Base-by-base conservation (phyloP, 2,329 filamentous ascomycete species). In the Madurella fahalii region DNA sequence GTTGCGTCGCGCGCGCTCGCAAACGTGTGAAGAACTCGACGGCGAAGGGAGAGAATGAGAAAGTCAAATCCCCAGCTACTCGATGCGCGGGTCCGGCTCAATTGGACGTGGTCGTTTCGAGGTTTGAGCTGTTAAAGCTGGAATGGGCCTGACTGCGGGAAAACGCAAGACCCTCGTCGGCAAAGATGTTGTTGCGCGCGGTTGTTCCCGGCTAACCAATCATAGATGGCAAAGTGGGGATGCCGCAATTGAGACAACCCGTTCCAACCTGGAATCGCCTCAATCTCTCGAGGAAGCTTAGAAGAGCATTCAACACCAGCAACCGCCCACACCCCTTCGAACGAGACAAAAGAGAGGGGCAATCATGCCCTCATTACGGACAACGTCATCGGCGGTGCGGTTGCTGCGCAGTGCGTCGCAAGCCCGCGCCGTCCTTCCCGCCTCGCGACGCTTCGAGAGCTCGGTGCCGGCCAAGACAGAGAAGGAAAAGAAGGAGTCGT, bases 331-430 rank as follows among this genome's bases (percentile, higher is more conserved):
- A 34, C 32, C 17, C 43, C 54, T 50, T 59, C 50, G 17, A 42
- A 37, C 32, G 25, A 25, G 7, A 8, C 15, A 20, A 40, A 50
- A 20, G 45, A 53, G 42, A 53, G 34, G 47, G 15, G 18, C 54
- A 57, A 58, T 65, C 62, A 90, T 90, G 87, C 82, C 85, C 62
- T 79, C 87, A 58, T 74, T 90, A 69, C 79, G 86, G 73, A 73
- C 80, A 43, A 77, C 77, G 56, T 71, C 75, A 58, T 72, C 75
- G 58, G 75, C 79, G 47, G 74, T 74, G 51, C 75, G 76, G 57
- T 68, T 85, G 63, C 71, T 85, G 62, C 76, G 77, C 66, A 73
- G 68, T 61, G 73, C 75, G 39, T 64, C 68, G 49, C 63, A 72
- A 49, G 66, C 72, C 46, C 69, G 71, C 53, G 63, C 72, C 49